Conservation (phyloP, 352 stramenopile species). For the Elongisporangium anandrum region DNA sequence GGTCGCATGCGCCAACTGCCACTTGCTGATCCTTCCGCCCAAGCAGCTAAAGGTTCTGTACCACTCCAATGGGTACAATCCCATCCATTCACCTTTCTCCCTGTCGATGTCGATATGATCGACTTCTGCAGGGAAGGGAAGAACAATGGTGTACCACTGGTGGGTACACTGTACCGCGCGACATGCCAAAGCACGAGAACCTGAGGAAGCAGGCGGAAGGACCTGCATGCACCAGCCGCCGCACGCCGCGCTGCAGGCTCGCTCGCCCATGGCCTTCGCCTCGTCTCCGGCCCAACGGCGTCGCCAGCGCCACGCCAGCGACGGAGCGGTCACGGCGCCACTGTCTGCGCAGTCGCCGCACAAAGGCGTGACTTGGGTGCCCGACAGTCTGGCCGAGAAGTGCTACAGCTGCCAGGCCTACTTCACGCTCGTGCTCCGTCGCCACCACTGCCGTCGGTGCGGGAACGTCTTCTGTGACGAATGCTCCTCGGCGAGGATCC, state of each 20-base stretch:
- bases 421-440: constrained; percentile 73
- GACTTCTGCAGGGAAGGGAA: background rate
- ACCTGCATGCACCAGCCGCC: background rate
- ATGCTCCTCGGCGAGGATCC: constrained; percentile 80
- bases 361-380: constrained; percentile 71
- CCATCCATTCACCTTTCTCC: background rate
- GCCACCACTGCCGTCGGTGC: constrained; percentile 86
- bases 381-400: constrained; percentile 70
- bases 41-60: background rate
- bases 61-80: background rate
- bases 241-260: background rate
- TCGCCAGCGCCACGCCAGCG: constrained; percentile 18
- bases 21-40: background rate
- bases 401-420: constrained; percentile 65
- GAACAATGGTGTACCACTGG: background rate
- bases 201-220: background rate
- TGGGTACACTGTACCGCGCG: background rate
- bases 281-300: constrained; percentile 15
- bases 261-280: constrained; percentile 4
- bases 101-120: background rate
- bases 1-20: background rate
- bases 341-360: constrained; percentile 16
- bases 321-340: background rate
- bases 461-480: constrained; percentile 89
- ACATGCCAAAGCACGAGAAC: background rate